Evolutionary conservation across 192 early-diverging fungal genomes (phyloP).

Genomic region (Podila minutissima): DNA sequence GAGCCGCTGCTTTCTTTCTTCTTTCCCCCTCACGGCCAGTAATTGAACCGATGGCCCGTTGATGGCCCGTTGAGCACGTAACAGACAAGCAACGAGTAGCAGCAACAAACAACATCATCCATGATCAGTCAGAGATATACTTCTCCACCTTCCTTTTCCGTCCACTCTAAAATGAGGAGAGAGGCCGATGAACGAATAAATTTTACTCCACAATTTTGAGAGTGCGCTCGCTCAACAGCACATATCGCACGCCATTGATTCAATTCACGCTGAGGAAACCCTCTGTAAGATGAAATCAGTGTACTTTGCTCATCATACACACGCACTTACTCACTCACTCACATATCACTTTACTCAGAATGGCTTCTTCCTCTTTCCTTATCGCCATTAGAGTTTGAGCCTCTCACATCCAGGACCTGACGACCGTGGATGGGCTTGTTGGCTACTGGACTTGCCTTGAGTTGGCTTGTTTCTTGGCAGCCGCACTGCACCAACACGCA

Average conservation of each 20-base stretch:
- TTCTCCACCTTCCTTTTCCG: neutral
- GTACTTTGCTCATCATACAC: neutral
- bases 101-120: neutral
- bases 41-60: too few relatives aligned
- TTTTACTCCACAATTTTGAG: neutral
- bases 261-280: neutral
- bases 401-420: neutral
- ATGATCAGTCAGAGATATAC: neutral
- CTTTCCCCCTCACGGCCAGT: too few relatives aligned
- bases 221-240: neutral
- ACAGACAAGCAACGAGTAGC: neutral
- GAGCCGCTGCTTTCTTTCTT: too few relatives aligned
- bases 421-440: neutral
- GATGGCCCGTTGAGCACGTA: too few relatives aligned
- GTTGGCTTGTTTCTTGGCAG: neutral
- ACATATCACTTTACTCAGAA: too few relatives aligned
- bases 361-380: neutral
- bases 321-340: neutral
- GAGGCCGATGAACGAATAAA: neutral
- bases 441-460: neutral
- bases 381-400: constrained; percentile 1
- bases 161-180: neutral
- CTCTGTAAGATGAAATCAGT: neutral
- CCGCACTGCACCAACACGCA: too few relatives aligned
- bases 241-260: neutral